A percentile compares a stretch with the other conserved stretches of the same genome.
Conservation (phyloP, 345 rosid genomes). For the Atalantia buxifolia region DNA sequence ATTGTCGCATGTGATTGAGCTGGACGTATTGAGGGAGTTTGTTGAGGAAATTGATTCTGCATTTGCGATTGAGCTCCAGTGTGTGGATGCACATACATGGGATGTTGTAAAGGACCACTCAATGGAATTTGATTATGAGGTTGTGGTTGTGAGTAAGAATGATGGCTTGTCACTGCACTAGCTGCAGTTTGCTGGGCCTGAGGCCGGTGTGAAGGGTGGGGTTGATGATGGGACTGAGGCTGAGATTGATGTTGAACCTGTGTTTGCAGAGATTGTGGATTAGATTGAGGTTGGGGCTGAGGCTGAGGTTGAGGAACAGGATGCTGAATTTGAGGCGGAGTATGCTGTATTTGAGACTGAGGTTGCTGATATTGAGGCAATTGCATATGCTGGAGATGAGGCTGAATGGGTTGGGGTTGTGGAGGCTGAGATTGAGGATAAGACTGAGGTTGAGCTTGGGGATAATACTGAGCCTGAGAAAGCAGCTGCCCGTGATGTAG, state of each 20-base stretch:
- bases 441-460: constrained; percentile 15
- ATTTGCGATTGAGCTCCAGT: constrained; percentile 38
- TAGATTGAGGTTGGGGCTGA: constrained; percentile 8
- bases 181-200: constrained; percentile 32
- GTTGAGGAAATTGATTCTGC: constrained; percentile 47
- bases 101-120: constrained; percentile 39
- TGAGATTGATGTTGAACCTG: constrained; percentile 22
- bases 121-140: constrained; percentile 34
- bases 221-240: constrained; percentile 28
- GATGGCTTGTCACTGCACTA: constrained; percentile 51
- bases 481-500: constrained; percentile 20
- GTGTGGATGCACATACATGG: constrained; percentile 29
- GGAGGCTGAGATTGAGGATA: constrained; percentile 29
- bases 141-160: constrained; percentile 49
- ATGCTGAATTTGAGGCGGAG: constrained; percentile 25
- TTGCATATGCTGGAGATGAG: constrained; percentile 24
- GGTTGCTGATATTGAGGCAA: constrained; percentile 45
- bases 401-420: constrained; percentile 19
- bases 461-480: constrained; percentile 25
- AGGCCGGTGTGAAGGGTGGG: constrained; percentile 34
- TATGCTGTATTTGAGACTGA: constrained; percentile 37
- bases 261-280: constrained; percentile 15
- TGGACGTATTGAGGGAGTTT: constrained; percentile 37
- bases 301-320: constrained; percentile 24
- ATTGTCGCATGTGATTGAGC: constrained; percentile 35